Evolutionary conservation across 306 rosid species (phyloP), one percentile per base, ranked within the genome.

Genomic region (Trifolium pratense): DNA sequence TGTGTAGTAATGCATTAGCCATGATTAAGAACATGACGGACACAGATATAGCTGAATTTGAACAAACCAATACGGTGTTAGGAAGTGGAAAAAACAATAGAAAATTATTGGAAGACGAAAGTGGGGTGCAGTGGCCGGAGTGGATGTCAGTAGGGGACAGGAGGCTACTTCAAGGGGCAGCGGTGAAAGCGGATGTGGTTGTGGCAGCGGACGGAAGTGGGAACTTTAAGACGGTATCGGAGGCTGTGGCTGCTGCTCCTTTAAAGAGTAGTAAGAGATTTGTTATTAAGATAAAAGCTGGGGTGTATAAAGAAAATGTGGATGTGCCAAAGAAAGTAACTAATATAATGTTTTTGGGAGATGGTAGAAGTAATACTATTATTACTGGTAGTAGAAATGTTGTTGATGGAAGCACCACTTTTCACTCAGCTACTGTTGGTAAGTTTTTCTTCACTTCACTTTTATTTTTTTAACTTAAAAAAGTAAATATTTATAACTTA

Each of bases 121-220:
- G 52, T 1, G 76, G 58, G 1, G 7, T 73, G 3, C 51, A 39
- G 11, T 91, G 98, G 98, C 98, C 97, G 17, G 81, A 84, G 62
- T 94, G 98, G 98, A 15, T 94, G 73, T 79, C 98, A 0, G 83
- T 57, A 1, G 84, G 73, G 0, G 97, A 94, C 17, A 78, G 96
- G 59, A 77, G 82, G 70, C 84, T 91, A 0, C 60, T 94, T 42
- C 98, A 91, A 68, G 77, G 91, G 5, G 1, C 86, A 0, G 0
- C 81, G 0, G 89, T 84, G n/a, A 84, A 76, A 0, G 77, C 95
- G 0, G 73, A 94, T 4, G 90, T 80, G 12, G 87, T 88, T 23
- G 98, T 94, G 73, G 98, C 98, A 0, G 93, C 91, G 0, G 97
- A 94, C 17, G 97, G 98, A 0, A 91, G 86, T 8, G 98, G 98